A percentile compares a stretch with the other conserved stretches of the same genome.
These are phyloP conservation scores for Cordyceps tenuipes DNA, from an alignment of 2,329 filamentous ascomycete species.

Conservation along the genomic window DNA sequence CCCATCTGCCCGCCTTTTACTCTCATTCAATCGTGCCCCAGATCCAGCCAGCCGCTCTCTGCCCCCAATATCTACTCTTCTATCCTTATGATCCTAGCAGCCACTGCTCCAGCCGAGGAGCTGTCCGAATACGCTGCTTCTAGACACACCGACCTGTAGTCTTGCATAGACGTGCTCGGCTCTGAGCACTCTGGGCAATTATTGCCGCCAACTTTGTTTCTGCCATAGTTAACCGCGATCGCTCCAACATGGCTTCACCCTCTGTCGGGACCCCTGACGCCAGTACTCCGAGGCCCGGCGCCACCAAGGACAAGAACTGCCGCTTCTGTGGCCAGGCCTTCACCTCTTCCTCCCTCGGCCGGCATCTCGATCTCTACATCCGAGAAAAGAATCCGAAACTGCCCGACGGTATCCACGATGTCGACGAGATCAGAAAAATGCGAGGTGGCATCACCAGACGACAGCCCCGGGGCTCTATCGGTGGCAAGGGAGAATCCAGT, in stretches of 20 bases:
- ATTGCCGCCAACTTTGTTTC: background rate
- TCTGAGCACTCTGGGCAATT: background rate
- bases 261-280: constrained; percentile 28
- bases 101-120: constrained; percentile 15
- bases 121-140: constrained; percentile 9
- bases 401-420: constrained; percentile 79
- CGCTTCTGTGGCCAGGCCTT: constrained; percentile 84
- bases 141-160: constrained; percentile 9
- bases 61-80: constrained; percentile 17
- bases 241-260: constrained; percentile 27
- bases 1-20: background rate
- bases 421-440: constrained; percentile 78
- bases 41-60: background rate
- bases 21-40: background rate
- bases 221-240: constrained; percentile 10
- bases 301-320: constrained; percentile 78
- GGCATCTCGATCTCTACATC: constrained; percentile 90
- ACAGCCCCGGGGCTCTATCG: constrained; percentile 61
- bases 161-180: background rate
- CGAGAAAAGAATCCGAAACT: constrained; percentile 87
- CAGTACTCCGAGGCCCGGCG: constrained; percentile 30
- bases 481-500: constrained; percentile 43
- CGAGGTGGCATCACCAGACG: constrained; percentile 79
- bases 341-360: constrained; percentile 86
- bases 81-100: constrained; percentile 22